Percentiles rank a stretch among this genome's conserved stretches.
Evolutionary conservation across 140 eudicot genomes (phyloP).

Genomic region (Ambrosia hybrid): DNA sequence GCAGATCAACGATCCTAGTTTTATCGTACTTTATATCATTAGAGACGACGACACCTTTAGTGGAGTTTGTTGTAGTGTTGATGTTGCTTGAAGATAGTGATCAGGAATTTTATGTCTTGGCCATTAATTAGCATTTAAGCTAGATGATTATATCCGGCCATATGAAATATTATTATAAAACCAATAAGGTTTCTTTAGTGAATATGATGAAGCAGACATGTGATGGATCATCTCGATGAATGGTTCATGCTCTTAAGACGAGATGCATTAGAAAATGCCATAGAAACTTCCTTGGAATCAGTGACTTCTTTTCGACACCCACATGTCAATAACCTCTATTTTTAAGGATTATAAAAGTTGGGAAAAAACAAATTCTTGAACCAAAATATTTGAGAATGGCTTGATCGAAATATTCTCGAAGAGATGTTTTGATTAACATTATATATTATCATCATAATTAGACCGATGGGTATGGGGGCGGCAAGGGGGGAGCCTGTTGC

Average conservation of each 20-base stretch:
- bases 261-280: slow-evolving; percentile 25
- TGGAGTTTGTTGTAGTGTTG: no score
- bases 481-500: no score
- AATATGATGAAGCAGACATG: slow-evolving; percentile 8
- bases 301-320: slow-evolving; percentile 25
- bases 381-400: slow-evolving; percentile 17
- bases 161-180: neutral
- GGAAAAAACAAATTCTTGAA: slow-evolving; percentile 35
- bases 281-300: slow-evolving; percentile 31
- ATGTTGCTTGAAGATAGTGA: neutral
- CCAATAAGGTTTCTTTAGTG: neutral
- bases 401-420: slow-evolving; percentile 31
- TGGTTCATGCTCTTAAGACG: neutral
- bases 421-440: no score
- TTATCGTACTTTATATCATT: no score
- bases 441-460: neutral
- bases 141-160: no score
- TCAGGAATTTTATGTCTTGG: neutral
- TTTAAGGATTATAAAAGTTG: slow-evolving; percentile 10
- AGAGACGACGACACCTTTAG: no score
- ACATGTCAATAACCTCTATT: slow-evolving; percentile 27
- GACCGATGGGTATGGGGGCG: no score
- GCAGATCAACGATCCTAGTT: no score
- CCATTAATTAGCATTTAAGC: neutral
- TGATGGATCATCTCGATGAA: slow-evolving; percentile 20